These are phyloP conservation scores for Phytophthora cryptogea DNA, from an alignment of 352 stramenopile species.

Conservation along the genomic window DNA sequence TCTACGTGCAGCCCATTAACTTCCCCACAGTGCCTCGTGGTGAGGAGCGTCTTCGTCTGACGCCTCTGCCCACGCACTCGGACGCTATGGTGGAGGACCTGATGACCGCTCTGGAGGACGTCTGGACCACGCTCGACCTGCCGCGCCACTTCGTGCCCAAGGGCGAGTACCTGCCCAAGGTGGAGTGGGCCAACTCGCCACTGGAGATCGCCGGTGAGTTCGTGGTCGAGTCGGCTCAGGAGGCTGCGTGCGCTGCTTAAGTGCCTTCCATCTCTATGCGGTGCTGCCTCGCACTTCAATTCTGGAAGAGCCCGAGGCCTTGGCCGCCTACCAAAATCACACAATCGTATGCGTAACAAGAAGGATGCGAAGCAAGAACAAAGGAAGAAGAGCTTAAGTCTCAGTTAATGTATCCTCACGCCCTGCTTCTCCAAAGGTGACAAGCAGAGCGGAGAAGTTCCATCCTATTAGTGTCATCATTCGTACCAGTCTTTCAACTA, in stretches of 20 bases:
- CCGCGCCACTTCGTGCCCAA: slow-evolving; percentile 63
- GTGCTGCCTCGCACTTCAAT: slow-evolving; percentile 16
- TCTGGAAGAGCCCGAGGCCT: slow-evolving; percentile 21
- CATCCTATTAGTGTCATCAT: slow-evolving; percentile 21
- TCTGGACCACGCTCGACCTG: slow-evolving; percentile 87
- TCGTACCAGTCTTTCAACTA: no score
- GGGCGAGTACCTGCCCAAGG: slow-evolving; percentile 78
- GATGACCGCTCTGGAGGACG: slow-evolving; percentile 78
- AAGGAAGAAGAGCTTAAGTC: slow-evolving; percentile 29
- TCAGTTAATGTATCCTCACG: slow-evolving; percentile 30
- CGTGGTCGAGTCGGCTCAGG: slow-evolving; percentile 38
- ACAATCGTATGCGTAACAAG: slow-evolving; percentile 29
- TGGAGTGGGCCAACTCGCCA: slow-evolving; percentile 76
- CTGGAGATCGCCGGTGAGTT: slow-evolving; percentile 50
- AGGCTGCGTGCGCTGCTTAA: slow-evolving; percentile 40
- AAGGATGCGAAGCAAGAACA: slow-evolving; percentile 26
- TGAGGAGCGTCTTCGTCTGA: slow-evolving; percentile 90
- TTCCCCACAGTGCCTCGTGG: slow-evolving; percentile 89
- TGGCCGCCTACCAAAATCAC: slow-evolving; percentile 15
- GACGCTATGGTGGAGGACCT: slow-evolving; percentile 89
- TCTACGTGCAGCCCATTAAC: slow-evolving; percentile 94
- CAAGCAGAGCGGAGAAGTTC: slow-evolving; percentile 23
- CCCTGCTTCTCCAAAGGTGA: slow-evolving; percentile 15
- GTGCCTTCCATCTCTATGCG: slow-evolving; percentile 4
- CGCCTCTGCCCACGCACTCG: slow-evolving; percentile 86